Conservation (phyloP, 768 basidiomycete species). For the Termitomyces sp. region DNA sequence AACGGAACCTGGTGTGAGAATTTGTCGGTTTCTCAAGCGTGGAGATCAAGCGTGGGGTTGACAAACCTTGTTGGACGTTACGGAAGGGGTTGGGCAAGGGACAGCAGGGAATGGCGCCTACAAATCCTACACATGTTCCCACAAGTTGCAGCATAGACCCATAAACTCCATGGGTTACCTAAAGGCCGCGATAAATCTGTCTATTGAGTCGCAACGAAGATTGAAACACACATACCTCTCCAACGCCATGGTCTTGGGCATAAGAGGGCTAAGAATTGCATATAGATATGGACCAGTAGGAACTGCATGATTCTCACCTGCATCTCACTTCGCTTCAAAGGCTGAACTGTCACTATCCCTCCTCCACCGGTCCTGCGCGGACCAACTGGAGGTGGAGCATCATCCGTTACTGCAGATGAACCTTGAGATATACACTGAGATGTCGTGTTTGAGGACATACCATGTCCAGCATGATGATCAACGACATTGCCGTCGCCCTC, state of each 20-base stretch:
- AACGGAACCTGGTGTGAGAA: slow-evolving; percentile 58
- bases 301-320: slow-evolving; percentile 44
- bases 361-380: slow-evolving; percentile 26
- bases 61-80: slow-evolving; percentile 75
- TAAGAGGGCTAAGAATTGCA: slow-evolving; percentile 66
- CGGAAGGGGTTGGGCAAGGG: slow-evolving; percentile 83
- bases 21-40: slow-evolving; percentile 13
- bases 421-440: background rate
- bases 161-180: slow-evolving; percentile 83
- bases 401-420: slow-evolving; percentile 57
- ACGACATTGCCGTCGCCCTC: slow-evolving; percentile 55
- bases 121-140: slow-evolving; percentile 60
- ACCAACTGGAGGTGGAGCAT: slow-evolving; percentile 26
- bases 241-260: slow-evolving; percentile 80
- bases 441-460: slow-evolving; percentile 33
- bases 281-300: background rate
- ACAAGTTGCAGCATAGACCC: slow-evolving; percentile 74
- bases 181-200: background rate
- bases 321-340: slow-evolving; percentile 81
- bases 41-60: background rate
- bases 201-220: background rate
- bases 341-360: slow-evolving; percentile 75
- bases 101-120: slow-evolving; percentile 79
- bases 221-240: slow-evolving; percentile 33
- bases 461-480: slow-evolving; percentile 63